These are phyloP conservation scores for Corylus americana DNA, from an alignment of 306 rosid genomes.

Conservation along the genomic window DNA sequence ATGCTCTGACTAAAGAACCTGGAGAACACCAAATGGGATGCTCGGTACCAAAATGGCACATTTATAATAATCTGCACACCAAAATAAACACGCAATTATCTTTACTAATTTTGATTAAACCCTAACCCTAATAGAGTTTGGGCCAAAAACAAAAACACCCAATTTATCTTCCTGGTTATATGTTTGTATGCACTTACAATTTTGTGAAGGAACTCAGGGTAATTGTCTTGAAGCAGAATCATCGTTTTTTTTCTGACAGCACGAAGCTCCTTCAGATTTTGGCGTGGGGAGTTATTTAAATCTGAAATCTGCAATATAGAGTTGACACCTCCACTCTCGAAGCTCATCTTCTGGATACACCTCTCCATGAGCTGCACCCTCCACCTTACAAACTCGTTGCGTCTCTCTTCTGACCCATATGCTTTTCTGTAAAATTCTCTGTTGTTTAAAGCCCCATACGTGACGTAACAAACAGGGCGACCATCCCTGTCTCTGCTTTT, in stretches of 20 bases:
- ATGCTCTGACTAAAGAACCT: conserved; percentile 48
- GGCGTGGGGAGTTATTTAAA: conserved; percentile 50
- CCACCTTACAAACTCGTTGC: conserved; percentile 57
- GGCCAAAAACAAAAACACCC: no score
- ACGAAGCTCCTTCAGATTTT: conserved; percentile 58
- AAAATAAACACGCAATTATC: no score
- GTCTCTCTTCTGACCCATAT: conserved; percentile 51
- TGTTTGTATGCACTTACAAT: conserved; percentile 18
- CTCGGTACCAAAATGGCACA: conserved; percentile 83
- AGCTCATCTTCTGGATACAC: conserved; percentile 43
- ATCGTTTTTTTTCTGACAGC: conserved; percentile 44
- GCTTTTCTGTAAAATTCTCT: conserved; percentile 33
- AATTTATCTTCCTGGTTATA: no score
- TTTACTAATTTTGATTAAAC: no score
- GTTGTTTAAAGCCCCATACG: conserved; percentile 49
- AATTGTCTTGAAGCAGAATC: conserved; percentile 50
- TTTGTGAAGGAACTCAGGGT: conserved; percentile 64
- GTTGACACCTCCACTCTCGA: conserved; percentile 63
- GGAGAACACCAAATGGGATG: conserved; percentile 52
- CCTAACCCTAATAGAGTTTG: no score
- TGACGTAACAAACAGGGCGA: conserved; percentile 55
- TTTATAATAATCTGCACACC: conserved; percentile 59
- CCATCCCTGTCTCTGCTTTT: conserved; percentile 60
- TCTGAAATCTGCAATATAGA: conserved; percentile 61
- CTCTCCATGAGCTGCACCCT: conserved; percentile 61